Evolutionary conservation across 2,329 filamentous ascomycete genomes (phyloP).

Genomic region (Verticillium dahliae): DNA sequence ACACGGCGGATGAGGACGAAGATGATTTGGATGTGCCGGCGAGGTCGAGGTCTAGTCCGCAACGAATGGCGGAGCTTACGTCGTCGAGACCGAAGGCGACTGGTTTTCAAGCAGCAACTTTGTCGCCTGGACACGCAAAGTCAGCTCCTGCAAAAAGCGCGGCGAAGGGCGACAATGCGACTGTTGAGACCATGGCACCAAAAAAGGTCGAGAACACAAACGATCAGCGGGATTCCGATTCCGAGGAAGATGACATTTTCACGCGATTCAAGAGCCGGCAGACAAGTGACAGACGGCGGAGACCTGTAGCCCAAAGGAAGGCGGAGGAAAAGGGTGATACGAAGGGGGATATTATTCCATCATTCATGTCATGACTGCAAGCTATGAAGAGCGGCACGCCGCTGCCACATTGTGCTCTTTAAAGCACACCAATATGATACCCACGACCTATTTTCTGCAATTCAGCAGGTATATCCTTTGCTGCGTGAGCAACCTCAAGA

Average conservation of each 20-base stretch:
- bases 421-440: background rate
- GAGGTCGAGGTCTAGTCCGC: background rate
- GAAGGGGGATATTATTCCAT: slow-evolving; percentile 9
- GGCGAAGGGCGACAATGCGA: slow-evolving; percentile 19
- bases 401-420: background rate
- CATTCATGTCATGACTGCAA: slow-evolving; percentile 5
- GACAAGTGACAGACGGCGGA: background rate
- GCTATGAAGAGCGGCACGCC: background rate
- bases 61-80: background rate
- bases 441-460: background rate
- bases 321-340: background rate
- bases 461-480: too few species aligned
- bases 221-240: background rate
- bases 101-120: background rate
- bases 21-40: background rate
- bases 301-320: background rate
- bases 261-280: slow-evolving; percentile 8
- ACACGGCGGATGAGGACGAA: background rate
- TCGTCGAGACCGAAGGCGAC: background rate
- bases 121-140: too few species aligned
- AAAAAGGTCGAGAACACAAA: background rate
- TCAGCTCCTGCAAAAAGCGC: slow-evolving; percentile 1
- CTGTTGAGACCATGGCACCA: too few species aligned
- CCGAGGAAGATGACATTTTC: slow-evolving; percentile 9
- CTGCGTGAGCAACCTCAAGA: too few species aligned